Conservation (phyloP, 2,329 filamentous ascomycete species). For the Trichoderma sp. region DNA sequence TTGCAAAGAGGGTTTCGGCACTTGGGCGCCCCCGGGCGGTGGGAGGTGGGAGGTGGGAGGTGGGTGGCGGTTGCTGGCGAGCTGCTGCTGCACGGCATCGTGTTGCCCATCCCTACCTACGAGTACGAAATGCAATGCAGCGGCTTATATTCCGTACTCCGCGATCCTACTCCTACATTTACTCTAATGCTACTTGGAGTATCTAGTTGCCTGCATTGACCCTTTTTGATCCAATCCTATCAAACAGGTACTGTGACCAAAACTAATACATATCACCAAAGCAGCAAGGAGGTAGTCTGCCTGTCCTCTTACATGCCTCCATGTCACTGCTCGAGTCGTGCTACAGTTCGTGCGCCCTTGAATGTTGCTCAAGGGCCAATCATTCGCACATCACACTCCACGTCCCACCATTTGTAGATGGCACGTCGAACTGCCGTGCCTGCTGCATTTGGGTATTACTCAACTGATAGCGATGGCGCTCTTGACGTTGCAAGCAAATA, state of each 20-base stretch:
- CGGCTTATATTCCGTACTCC: neutral
- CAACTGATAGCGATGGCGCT: neutral
- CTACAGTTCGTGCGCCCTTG: neutral
- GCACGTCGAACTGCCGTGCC: neutral
- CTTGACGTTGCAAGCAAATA: neutral
- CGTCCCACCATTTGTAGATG: neutral
- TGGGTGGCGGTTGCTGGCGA: neutral
- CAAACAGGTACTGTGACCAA: neutral
- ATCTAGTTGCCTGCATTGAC: too few species aligned
- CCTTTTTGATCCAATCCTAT: neutral
- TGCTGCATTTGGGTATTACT: neutral
- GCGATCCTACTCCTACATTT: neutral
- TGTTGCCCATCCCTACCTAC: neutral
- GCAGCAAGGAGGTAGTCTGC: neutral
- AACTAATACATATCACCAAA: neutral
- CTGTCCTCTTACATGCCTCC: neutral
- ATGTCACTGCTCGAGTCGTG: neutral
- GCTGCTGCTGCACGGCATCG: constrained; percentile 11
- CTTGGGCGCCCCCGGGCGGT: neutral
- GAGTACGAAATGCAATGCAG: constrained; percentile 2
- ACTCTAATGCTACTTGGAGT: neutral
- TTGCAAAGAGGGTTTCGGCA: constrained; percentile 12
- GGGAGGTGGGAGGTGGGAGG: neutral
- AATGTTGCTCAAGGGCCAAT: neutral
- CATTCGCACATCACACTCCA: neutral